Conservation (phyloP, 2,329 filamentous ascomycete genomes). For the Diaporthe sp. region DNA sequence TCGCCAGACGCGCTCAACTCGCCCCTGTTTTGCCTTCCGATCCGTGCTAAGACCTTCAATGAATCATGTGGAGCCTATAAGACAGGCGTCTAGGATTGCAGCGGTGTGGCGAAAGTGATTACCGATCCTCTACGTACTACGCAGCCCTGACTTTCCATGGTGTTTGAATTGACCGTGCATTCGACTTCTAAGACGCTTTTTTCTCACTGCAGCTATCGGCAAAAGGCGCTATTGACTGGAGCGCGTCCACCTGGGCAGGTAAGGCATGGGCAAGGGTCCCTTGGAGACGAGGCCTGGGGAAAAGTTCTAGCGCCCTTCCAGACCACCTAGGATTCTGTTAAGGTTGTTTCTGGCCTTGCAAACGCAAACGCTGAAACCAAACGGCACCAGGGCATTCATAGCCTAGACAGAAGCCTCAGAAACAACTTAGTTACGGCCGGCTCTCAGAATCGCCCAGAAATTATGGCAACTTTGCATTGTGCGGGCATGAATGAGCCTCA, state of each 20-base stretch:
- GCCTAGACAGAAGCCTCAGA: neutral
- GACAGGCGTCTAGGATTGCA: neutral
- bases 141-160: neutral
- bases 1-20: neutral
- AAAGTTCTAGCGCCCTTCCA: conserved; percentile 33
- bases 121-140: neutral
- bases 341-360: conserved; percentile 1
- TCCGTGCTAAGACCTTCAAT: neutral
- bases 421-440: neutral
- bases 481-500: conserved; percentile 4
- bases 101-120: too few relatives aligned
- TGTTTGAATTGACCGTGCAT: neutral
- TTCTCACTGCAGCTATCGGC: neutral
- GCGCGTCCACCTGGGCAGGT: neutral
- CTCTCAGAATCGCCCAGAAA: neutral
- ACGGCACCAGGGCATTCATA: neutral
- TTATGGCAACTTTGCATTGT: neutral
- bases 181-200: neutral
- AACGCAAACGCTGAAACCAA: conserved; percentile 24
- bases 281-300: neutral
- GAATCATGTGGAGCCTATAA: neutral
- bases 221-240: neutral
- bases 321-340: neutral
- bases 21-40: neutral
- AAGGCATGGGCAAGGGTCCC: conserved; percentile 17